phyloP scores from a whole-genome alignment of 1,139 yeast genomes.

The Blastobotrys aristatus region DNA sequence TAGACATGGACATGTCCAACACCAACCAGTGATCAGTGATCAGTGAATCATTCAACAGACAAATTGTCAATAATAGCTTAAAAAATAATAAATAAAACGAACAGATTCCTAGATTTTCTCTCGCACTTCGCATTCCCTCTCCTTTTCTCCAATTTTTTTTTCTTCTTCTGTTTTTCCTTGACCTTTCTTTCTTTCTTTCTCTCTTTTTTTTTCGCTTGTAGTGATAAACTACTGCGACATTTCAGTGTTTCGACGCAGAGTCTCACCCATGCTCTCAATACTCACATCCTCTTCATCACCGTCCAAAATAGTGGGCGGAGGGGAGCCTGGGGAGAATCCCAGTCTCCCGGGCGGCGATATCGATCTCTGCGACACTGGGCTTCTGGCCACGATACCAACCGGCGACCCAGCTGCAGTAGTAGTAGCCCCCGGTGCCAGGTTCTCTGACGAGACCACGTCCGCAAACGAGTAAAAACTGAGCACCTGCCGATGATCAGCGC shows the following conservation, averaged over 20 bases:
- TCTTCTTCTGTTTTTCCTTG: no score
- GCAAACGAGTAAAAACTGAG: conserved; percentile 74
- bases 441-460: conserved; percentile 48
- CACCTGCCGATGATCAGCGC: conserved; percentile 39
- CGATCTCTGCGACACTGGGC: conserved; percentile 10
- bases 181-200: no score
- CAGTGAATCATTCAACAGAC: no score
- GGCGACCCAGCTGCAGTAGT: no score
- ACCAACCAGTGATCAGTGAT: no score
- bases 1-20: no score
- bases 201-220: no score
- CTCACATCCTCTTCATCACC: conserved; percentile 24
- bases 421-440: conserved; percentile 7
- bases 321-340: background rate
- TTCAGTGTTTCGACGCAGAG: conserved; percentile 38
- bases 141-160: no score
- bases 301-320: conserved; percentile 7
- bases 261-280: conserved; percentile 39
- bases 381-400: conserved; percentile 1
- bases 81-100: no score
- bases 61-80: no score
- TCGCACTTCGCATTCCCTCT: no score
- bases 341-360: conserved; percentile 4
- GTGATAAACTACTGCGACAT: conserved; percentile 9
- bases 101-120: no score